Percentiles rank a stretch among this genome's conserved stretches.
Conservation (phyloP, 805 yeast genomes). For the Diddensiella caesifluorescens region DNA sequence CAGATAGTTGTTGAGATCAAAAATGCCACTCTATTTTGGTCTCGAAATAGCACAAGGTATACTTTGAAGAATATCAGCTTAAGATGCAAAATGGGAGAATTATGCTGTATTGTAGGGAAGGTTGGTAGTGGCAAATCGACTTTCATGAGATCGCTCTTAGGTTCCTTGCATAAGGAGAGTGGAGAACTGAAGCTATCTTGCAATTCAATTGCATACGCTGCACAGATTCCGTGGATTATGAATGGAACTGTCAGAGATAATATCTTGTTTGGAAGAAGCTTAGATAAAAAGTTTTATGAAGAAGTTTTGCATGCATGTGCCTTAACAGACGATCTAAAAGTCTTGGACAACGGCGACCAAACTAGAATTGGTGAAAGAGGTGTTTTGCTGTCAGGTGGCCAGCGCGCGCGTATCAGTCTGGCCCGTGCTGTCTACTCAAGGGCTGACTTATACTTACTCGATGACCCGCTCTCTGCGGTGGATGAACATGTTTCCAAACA, state of each 20-base stretch:
- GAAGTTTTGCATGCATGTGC: slow-evolving; percentile 85
- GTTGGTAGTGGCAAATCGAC: slow-evolving; percentile 86
- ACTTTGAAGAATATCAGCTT: slow-evolving; percentile 42
- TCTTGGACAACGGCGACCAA: slow-evolving; percentile 78
- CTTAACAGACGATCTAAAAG: slow-evolving; percentile 66
- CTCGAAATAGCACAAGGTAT: slow-evolving; percentile 44
- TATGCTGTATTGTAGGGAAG: slow-evolving; percentile 74
- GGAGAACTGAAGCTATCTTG: slow-evolving; percentile 58
- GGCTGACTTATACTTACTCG: slow-evolving; percentile 83
- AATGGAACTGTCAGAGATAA: slow-evolving; percentile 84
- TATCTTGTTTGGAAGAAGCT: slow-evolving; percentile 79
- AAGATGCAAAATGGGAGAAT: slow-evolving; percentile 59
- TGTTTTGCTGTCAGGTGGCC: slow-evolving; percentile 93
- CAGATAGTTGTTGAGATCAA: slow-evolving; percentile 33
- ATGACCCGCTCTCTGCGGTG: slow-evolving; percentile 91
- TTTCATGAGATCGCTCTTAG: slow-evolving; percentile 63
- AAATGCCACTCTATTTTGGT: slow-evolving; percentile 17
- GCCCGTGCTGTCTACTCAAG: slow-evolving; percentile 95
- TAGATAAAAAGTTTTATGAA: slow-evolving; percentile 72
- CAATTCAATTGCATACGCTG: slow-evolving; percentile 73
- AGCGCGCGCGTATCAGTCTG: slow-evolving; percentile 86
- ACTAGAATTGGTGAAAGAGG: slow-evolving; percentile 94
- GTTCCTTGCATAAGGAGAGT: slow-evolving; percentile 61
- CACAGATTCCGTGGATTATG: slow-evolving; percentile 89
- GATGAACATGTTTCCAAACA: slow-evolving; percentile 94